Conservation (phyloP, 257 asterid genomes). For the Gynochthodes officinalis region DNA sequence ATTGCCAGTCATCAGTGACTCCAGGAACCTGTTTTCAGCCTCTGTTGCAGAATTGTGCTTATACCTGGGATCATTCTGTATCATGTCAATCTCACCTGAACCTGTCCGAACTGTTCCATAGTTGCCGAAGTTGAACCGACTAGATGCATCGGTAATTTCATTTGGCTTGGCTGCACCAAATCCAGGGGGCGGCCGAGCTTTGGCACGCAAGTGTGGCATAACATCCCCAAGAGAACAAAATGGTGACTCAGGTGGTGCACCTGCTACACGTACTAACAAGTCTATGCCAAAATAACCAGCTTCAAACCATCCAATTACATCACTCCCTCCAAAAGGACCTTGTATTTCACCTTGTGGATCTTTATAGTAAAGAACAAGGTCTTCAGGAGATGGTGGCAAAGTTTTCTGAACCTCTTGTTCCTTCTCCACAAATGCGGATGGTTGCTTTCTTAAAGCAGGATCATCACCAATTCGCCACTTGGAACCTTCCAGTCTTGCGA, state of each 20-base stretch:
- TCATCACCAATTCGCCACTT: slow-evolving; percentile 59
- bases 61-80: slow-evolving; percentile 53
- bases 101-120: slow-evolving; percentile 44
- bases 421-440: slow-evolving; percentile 50
- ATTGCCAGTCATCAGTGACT: slow-evolving; percentile 79
- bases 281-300: slow-evolving; percentile 96
- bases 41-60: slow-evolving; percentile 48
- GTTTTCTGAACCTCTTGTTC: slow-evolving; percentile 49
- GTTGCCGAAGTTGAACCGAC: slow-evolving; percentile 38
- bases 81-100: slow-evolving; percentile 50
- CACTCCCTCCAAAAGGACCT: slow-evolving; percentile 96
- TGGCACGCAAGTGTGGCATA: slow-evolving; percentile 96
- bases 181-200: slow-evolving; percentile 97
- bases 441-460: slow-evolving; percentile 53
- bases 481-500: slow-evolving; percentile 36
- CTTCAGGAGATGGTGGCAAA: slow-evolving; percentile 71
- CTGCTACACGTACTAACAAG: slow-evolving; percentile 78
- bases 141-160: slow-evolving; percentile 51
- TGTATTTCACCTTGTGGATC: slow-evolving; percentile 91
- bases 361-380: slow-evolving; percentile 74
- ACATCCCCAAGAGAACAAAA: slow-evolving; percentile 84
- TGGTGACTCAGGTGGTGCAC: slow-evolving; percentile 65
- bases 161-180: slow-evolving; percentile 72
- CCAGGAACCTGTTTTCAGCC: slow-evolving; percentile 83
- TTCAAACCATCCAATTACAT: slow-evolving; percentile 95